These are phyloP conservation scores for Rhytidhysteron rufulum DNA, from an alignment of 2,329 filamentous ascomycete species.

Conservation along the genomic window DNA sequence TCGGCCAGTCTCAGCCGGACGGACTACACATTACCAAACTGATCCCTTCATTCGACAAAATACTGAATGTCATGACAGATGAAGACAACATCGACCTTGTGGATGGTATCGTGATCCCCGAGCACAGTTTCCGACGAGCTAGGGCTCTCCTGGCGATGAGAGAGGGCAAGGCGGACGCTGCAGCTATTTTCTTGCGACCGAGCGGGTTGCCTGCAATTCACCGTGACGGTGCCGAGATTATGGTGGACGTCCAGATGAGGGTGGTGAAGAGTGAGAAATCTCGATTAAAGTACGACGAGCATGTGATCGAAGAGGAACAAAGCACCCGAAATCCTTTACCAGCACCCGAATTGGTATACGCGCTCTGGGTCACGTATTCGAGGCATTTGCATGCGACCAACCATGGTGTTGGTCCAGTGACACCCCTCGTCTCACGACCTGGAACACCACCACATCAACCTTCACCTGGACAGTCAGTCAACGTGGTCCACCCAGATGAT, in stretches of 20 bases:
- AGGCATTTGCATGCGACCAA: constrained; percentile 79
- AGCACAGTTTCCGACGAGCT: constrained; percentile 91
- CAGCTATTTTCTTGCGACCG: constrained; percentile 75
- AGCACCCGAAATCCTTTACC: constrained; percentile 44
- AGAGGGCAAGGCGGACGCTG: constrained; percentile 72
- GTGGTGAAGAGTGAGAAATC: constrained; percentile 80
- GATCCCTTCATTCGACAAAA: constrained; percentile 81
- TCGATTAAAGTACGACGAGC: constrained; percentile 47
- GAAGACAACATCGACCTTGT: constrained; percentile 79
- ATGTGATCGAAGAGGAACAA: constrained; percentile 60
- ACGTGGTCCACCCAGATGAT: constrained; percentile 34
- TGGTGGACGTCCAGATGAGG: constrained; percentile 93
- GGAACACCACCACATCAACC: constrained; percentile 74
- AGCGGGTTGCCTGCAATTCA: constrained; percentile 82
- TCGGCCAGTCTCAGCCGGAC: constrained; percentile 81
- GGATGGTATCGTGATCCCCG: constrained; percentile 94
- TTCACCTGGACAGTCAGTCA: constrained; percentile 66
- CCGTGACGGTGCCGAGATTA: constrained; percentile 85
- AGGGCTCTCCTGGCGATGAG: constrained; percentile 78
- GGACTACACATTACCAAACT: constrained; percentile 75
- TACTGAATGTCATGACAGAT: constrained; percentile 75
- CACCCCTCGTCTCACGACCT: constrained; percentile 60
- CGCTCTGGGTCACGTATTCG: constrained; percentile 96
- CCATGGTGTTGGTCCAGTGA: constrained; percentile 58
- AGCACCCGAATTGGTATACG: constrained; percentile 75